Base-by-base conservation (phyloP, 1,284 basidiomycete genomes). In the Flammula alnicola region DNA sequence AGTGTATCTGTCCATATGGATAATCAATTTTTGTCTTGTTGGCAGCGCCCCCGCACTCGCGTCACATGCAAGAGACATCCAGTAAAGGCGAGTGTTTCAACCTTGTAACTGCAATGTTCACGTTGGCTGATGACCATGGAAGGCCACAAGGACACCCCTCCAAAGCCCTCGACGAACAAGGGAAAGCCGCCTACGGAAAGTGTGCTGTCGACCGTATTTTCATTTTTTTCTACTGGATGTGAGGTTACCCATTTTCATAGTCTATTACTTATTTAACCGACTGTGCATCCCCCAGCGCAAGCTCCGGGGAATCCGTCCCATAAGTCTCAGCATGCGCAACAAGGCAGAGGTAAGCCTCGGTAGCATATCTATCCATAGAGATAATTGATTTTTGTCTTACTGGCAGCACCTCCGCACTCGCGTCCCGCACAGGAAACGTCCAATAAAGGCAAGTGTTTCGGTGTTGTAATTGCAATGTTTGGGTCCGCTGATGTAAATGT, bases 151-250 rank as follows among this genome's bases (percentile, higher is more conserved):
- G 29, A 43, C 41, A 51, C 45, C 36, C 46, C 46, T 38, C 46
- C 45, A 33, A 55, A 55, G 44, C 42, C 49, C 36, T 44, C 49
- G 48, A 54, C 33, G 48, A 54, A 49, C 44, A 39, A 54, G 44
- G 33, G 44, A 52, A 43, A 52, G 30, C 50, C 32, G 45, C 53
- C 45, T 45, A 42, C 37, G 16, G 45, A 51, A 44, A 40, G 44
- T 42, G 23, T 43, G 36, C 44, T 47, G 39, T 44, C 48, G 37
- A 52, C 30, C 44, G 39, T 47, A 23, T 43, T 46, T 42, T 41
- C 42, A 44, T 23, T 43, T 26, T 36, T 36, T 49, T 37, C 42
- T 36, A 44, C 47, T 44, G 42, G 47, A 49, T 49, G 47, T 44
- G 47, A 49, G 47, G 23, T 35, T 44, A 23, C 27, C 32, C 4